Evolutionary conservation across 2,329 filamentous ascomycete genomes (phyloP).

Genomic region (Grosmannia huntii): DNA sequence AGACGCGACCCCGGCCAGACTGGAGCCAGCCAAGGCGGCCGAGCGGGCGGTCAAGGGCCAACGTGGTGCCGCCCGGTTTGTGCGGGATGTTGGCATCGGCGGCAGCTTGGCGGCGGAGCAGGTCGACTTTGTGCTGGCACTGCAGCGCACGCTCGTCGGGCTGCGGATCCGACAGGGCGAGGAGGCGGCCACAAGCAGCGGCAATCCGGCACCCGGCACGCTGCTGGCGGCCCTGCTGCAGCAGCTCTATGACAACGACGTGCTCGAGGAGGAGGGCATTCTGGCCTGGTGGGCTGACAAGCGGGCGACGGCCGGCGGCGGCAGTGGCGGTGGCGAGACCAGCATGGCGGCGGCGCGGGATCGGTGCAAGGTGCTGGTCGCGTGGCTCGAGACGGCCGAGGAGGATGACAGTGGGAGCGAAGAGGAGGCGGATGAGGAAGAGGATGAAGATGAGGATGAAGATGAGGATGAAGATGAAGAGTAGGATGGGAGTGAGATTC

Average conservation of each 20-base stretch:
- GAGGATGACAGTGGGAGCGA: slow-evolving; percentile 45
- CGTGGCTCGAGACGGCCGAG: slow-evolving; percentile 69
- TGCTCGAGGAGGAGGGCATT: slow-evolving; percentile 81
- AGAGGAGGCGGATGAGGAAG: neutral
- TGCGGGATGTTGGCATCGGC: slow-evolving; percentile 32
- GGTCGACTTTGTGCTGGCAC: slow-evolving; percentile 67
- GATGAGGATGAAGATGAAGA: neutral
- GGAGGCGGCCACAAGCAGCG: slow-evolving; percentile 23
- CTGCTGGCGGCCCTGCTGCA: slow-evolving; percentile 70
- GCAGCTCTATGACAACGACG: slow-evolving; percentile 71
- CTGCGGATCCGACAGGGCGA: slow-evolving; percentile 17
- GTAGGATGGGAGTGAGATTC: neutral
- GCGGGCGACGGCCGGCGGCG: slow-evolving; percentile 51
- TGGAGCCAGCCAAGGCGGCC: slow-evolving; percentile 53
- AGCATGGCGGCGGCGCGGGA: slow-evolving; percentile 54
- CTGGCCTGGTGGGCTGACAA: slow-evolving; percentile 78
- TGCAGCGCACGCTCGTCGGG: slow-evolving; percentile 68
- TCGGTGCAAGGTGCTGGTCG: slow-evolving; percentile 66
- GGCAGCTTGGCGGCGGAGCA: slow-evolving; percentile 55
- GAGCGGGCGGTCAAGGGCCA: slow-evolving; percentile 44
- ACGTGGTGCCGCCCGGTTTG: slow-evolving; percentile 33
- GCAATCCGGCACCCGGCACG: slow-evolving; percentile 36
- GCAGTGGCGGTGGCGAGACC: slow-evolving; percentile 15
- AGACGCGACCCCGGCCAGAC: slow-evolving; percentile 36
- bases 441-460: neutral